Percentiles rank a stretch among this genome's conserved stretches.
Evolutionary conservation across 2,329 filamentous ascomycete genomes (phyloP).

Genomic region (Aspergillus quadricinctus): DNA sequence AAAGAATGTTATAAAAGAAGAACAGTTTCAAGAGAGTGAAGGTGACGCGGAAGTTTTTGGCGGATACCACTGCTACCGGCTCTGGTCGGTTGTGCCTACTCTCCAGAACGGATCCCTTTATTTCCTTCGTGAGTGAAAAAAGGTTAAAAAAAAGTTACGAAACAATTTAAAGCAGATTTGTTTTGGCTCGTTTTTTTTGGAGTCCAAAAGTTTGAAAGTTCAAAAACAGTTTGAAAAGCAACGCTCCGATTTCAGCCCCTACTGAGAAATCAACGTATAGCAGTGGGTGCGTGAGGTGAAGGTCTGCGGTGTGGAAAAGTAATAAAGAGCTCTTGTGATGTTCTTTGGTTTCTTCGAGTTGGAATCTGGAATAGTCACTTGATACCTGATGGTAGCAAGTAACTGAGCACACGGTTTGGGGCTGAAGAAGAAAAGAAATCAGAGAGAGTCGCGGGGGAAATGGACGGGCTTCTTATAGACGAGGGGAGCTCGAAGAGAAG

Average conservation of each 20-base stretch:
- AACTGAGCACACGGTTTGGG: neutral
- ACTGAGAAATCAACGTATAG: neutral
- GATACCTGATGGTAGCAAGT: neutral
- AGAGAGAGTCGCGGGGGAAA: neutral
- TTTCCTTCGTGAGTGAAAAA: conserved; percentile 7
- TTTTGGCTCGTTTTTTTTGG: neutral
- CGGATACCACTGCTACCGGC: conserved; percentile 1
- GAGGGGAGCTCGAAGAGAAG: neutral
- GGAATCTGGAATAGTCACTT: neutral
- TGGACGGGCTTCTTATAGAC: neutral
- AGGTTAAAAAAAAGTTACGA: conserved; percentile 1
- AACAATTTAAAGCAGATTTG: neutral
- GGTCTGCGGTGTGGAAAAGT: neutral
- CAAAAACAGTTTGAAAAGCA: neutral
- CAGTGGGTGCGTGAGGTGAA: neutral
- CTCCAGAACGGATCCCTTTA: conserved; percentile 6
- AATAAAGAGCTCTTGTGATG: neutral
- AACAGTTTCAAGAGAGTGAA: neutral
- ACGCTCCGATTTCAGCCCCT: neutral
- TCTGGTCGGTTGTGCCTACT: conserved; percentile 1
- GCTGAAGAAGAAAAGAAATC: neutral
- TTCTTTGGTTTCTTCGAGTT: neutral
- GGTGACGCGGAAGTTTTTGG: neutral
- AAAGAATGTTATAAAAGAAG: neutral
- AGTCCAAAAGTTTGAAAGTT: neutral